These are phyloP conservation scores for Ophiosphaerella narmari DNA, from an alignment of 2,329 filamentous ascomycete genomes.

Conservation along the genomic window DNA sequence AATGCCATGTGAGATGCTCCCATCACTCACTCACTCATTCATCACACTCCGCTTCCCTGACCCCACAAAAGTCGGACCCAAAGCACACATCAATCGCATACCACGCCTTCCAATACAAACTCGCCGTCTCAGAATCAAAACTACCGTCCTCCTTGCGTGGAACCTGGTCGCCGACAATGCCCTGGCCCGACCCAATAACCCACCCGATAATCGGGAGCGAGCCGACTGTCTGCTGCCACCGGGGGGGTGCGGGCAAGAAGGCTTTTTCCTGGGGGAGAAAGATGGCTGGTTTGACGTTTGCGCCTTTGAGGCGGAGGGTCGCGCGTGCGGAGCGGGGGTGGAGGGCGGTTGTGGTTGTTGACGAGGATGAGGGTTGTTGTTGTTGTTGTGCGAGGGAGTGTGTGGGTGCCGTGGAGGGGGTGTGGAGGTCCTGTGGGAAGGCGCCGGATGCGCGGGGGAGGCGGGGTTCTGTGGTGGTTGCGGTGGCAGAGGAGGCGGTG, in stretches of 20 bases:
- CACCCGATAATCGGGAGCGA: conserved; percentile 57
- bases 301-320: conserved; percentile 36
- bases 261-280: conserved; percentile 53
- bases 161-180: conserved; percentile 76
- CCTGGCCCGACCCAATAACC: conserved; percentile 51
- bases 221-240: conserved; percentile 49
- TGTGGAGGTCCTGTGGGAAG: conserved; percentile 45
- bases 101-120: conserved; percentile 65
- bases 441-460: conserved; percentile 26
- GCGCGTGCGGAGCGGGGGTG: conserved; percentile 24
- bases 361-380: conserved; percentile 4
- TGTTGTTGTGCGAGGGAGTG: conserved; percentile 5
- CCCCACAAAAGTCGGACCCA: conserved; percentile 65
- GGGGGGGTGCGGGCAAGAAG: conserved; percentile 50
- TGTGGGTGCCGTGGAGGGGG: conserved; percentile 5
- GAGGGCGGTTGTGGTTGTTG: conserved; percentile 26
- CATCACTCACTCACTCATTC: conserved; percentile 23
- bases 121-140: conserved; percentile 74
- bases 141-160: conserved; percentile 73
- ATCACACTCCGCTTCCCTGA: conserved; percentile 57
- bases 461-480: conserved; percentile 24
- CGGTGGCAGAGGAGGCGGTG: conserved; percentile 45
- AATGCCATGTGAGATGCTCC: neutral
- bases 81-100: conserved; percentile 60
- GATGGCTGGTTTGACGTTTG: conserved; percentile 45